These are phyloP conservation scores for Vitis hybrid DNA, from an alignment of 177 flowering plant genomes.

Conservation along the genomic window DNA sequence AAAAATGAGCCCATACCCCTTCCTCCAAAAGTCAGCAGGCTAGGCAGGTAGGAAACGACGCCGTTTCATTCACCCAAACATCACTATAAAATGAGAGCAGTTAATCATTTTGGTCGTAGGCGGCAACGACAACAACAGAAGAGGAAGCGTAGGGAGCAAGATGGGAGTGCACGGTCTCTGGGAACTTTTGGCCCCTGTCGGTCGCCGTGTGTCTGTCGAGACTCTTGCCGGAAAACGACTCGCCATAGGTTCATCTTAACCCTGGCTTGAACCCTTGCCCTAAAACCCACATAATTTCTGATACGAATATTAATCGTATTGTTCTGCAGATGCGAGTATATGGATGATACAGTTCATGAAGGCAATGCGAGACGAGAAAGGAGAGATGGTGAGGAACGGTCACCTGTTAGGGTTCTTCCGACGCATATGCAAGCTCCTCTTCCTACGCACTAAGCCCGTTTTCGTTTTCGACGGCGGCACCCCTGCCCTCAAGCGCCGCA, in stretches of 20 bases:
- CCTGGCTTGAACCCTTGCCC: slow-evolving; percentile 24
- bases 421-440: slow-evolving; percentile 88
- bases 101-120: slow-evolving; percentile 4
- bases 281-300: neutral
- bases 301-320: neutral
- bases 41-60: no score
- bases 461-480: slow-evolving; percentile 97
- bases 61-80: no score
- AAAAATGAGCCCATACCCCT: no score
- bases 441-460: slow-evolving; percentile 83
- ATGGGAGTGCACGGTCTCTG: slow-evolving; percentile 98
- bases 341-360: slow-evolving; percentile 98
- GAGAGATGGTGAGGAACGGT: slow-evolving; percentile 92
- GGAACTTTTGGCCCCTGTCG: slow-evolving; percentile 96
- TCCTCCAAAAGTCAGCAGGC: no score
- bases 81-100: no score
- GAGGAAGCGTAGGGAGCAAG: slow-evolving; percentile 1
- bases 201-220: slow-evolving; percentile 97
- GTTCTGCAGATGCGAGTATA: slow-evolving; percentile 81
- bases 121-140: slow-evolving; percentile 11
- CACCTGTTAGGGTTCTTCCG: slow-evolving; percentile 91
- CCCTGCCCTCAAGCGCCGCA: slow-evolving; percentile 93
- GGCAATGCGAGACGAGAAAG: slow-evolving; percentile 96
- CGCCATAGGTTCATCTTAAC: slow-evolving; percentile 63
- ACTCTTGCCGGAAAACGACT: slow-evolving; percentile 85